Base-by-base conservation (phyloP, 2,329 filamentous ascomycete genomes). In the Epicoccum nigrum region DNA sequence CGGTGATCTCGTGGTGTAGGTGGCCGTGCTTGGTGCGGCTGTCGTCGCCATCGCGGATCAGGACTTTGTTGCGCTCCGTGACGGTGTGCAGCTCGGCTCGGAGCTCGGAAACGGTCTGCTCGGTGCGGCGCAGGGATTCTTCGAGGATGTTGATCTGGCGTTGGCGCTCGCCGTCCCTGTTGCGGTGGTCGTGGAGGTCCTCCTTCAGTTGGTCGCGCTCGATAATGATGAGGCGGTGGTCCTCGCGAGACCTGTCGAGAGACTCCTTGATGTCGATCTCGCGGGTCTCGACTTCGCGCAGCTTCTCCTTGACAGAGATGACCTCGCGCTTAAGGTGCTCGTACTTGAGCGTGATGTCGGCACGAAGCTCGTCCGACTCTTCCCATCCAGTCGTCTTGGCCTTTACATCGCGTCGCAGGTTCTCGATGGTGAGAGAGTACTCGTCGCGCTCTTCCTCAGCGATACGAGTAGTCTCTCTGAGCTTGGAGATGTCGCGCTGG, bases 321-420 rank as follows among this genome's bases (percentile, higher is more conserved):
- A 64, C 57, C 20, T 65, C 60, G 8, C 63, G 49, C 45, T 65
- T 63, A 27, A 60, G 46, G 41, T 65, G 61, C 17, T 65, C 63
- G 17, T 63, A 59, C 45, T 65, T 63, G 23, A 64, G 56, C 1
- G 47, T 60, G 16, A 58, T 20, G 31, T 65, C 56, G 30, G 51
- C 54, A 19, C 40, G 45, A n/a, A 62, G 60, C n/a, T 57, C 46
- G 19, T 65, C 62, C 1, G 60, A 35, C 27, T 64, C 63, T 23
- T 65, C 63, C 54, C 56, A 62, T 2, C 58, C 57, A 11, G 45
- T 44, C 11, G 39, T 13, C 28, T 64, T 62, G 7, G 48, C 41
- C 57, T 64, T 63, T 11, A 64, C 34, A 2, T 64, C 62, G 37
- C 63, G 63, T 8, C 57, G 56, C 1, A 66, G 54, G 35, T 60